phyloP scores from a whole-genome alignment of 169 alveolate species.

The Hammondia hammondi region DNA sequence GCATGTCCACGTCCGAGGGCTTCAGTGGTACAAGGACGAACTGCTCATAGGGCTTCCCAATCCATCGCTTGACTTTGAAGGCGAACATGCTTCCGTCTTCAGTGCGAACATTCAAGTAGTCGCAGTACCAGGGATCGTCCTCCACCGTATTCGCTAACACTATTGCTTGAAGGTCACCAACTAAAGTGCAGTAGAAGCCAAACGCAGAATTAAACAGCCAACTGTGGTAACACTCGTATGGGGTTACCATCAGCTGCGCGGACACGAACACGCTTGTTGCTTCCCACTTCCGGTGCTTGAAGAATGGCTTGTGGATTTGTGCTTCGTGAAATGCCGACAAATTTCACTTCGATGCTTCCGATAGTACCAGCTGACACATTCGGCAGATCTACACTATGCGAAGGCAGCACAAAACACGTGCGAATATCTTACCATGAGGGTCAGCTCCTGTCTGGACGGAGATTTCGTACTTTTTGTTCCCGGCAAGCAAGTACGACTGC shows the following conservation, averaged over 20 bases:
- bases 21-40: conserved; percentile 70
- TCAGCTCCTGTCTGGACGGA: conserved; percentile 75
- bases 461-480: conserved; percentile 76
- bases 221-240: not conserved
- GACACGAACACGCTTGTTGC: conserved; percentile 70
- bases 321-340: conserved; percentile 69
- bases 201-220: not conserved
- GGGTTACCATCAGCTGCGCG: conserved; percentile 75
- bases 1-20: conserved; percentile 76
- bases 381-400: not conserved
- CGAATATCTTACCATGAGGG: conserved; percentile 62
- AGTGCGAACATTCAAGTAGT: conserved; percentile 67
- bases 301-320: conserved; percentile 73
- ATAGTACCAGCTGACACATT: conserved; percentile 72
- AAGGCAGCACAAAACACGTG: not conserved
- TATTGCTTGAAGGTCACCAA: conserved; percentile 74
- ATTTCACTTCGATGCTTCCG: conserved; percentile 72
- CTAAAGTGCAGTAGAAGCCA: conserved; percentile 21
- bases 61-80: conserved; percentile 78
- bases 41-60: conserved; percentile 76
- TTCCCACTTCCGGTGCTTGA: conserved; percentile 65
- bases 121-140: conserved; percentile 82
- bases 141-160: conserved; percentile 72
- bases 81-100: conserved; percentile 75
- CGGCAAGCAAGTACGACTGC: conserved; percentile 74